Evolutionary conservation across 1,284 basidiomycete species (phyloP).

Genomic region (Ceratobasidium sp.): DNA sequence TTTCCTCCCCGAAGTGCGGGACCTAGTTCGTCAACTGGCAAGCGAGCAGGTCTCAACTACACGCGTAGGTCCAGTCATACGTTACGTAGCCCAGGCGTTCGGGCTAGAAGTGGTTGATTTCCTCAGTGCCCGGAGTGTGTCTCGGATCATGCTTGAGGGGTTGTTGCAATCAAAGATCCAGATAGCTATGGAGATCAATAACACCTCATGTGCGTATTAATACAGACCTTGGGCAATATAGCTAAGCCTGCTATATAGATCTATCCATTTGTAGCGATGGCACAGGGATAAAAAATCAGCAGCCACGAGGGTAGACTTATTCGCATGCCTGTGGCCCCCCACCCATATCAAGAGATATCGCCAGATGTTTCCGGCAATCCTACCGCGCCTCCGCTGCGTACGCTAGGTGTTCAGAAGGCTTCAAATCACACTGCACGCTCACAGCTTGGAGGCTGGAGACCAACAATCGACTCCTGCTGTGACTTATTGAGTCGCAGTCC

Average conservation of each 20-base stretch:
- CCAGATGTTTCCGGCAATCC: neutral
- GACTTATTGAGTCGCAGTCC: neutral
- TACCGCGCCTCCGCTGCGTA: neutral
- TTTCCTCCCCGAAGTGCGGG: neutral
- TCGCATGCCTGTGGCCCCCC: neutral
- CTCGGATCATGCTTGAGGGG: neutral
- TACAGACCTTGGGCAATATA: neutral
- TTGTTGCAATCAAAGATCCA: neutral
- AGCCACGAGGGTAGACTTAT: neutral
- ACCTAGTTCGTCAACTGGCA: neutral
- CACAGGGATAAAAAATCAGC: constrained; percentile 14
- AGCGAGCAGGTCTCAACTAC: neutral
- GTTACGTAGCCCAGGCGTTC: neutral
- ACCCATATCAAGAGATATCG: neutral
- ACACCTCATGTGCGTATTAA: neutral
- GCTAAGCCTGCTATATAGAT: neutral
- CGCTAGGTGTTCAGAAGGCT: constrained; percentile 1
- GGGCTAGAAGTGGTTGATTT: neutral
- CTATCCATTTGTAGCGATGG: constrained; percentile 18
- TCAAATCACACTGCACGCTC: constrained; percentile 6
- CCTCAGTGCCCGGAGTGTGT: neutral
- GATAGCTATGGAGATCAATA: neutral
- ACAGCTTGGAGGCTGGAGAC: neutral
- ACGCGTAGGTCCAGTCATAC: neutral
- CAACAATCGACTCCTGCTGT: neutral